These are phyloP conservation scores for Leptodermis oblonga DNA, from an alignment of 257 asterid genomes.

Conservation along the genomic window DNA sequence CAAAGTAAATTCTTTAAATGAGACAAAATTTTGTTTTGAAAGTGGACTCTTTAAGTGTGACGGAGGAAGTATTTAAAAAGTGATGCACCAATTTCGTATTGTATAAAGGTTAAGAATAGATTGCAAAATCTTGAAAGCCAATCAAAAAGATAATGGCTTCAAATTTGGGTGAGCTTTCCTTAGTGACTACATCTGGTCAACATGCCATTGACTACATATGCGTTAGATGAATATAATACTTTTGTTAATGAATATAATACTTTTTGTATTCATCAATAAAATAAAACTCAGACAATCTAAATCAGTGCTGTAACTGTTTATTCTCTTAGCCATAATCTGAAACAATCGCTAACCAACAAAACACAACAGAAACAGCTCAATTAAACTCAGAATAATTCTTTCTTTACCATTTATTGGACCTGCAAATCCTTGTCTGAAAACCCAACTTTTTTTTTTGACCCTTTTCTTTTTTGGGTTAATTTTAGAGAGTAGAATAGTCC, in stretches of 20 bases:
- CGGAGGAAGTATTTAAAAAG: too few relatives aligned
- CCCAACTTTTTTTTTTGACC: background rate
- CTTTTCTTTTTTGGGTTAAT: background rate
- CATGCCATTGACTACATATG: background rate
- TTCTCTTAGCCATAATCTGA: background rate
- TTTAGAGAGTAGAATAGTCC: background rate
- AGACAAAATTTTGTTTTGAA: too few relatives aligned
- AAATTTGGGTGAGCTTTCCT: background rate
- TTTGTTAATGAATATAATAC: background rate
- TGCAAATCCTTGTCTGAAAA: background rate
- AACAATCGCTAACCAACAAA: background rate
- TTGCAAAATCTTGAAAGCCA: background rate
- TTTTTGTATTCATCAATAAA: background rate
- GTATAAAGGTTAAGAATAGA: too few relatives aligned
- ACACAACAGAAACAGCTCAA: slow-evolving; percentile 9
- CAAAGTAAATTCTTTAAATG: too few relatives aligned
- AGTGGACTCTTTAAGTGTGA: too few relatives aligned
- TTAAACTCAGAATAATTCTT: background rate
- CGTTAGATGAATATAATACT: background rate
- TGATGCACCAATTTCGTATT: too few relatives aligned
- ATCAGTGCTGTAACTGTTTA: background rate
- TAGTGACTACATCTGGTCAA: background rate
- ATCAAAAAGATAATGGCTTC: background rate
- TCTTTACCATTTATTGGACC: background rate
- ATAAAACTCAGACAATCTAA: background rate